Conservation (phyloP, 106 monocot genomes). For the Platanthera zijinensis region DNA sequence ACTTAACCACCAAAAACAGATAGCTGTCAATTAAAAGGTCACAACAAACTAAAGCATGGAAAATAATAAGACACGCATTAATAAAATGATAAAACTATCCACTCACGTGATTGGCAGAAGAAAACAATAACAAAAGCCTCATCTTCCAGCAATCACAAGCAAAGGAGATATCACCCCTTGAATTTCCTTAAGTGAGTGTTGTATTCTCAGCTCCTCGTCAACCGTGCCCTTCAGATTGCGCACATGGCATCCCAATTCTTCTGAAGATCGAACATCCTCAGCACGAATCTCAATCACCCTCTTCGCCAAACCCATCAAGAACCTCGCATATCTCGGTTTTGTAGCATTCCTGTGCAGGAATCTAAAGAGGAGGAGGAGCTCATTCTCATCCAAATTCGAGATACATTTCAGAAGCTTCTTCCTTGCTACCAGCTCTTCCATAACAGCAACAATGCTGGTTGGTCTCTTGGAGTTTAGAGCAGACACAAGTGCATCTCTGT, state of each 20-base stretch:
- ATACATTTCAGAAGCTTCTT: conserved; percentile 72
- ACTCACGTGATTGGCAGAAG: not conserved
- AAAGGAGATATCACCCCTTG: conserved; percentile 93
- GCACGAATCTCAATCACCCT: conserved; percentile 64
- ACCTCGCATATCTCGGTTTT: conserved; percentile 66
- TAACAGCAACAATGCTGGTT: conserved; percentile 50
- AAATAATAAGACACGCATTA: not conserved
- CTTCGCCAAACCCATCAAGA: conserved; percentile 67
- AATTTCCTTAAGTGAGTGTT: conserved; percentile 68
- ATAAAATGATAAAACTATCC: not conserved
- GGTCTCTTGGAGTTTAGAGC: conserved; percentile 46
- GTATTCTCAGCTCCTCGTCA: conserved; percentile 68
- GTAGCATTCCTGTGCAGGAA: conserved; percentile 69
- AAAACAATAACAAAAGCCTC: conserved; percentile 8
- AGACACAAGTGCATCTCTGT: conserved; percentile 68
- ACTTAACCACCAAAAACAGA: too few species aligned
- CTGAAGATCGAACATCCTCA: conserved; percentile 47
- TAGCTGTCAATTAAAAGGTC: not conserved
- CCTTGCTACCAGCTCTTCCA: conserved; percentile 84
- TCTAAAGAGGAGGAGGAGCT: conserved; percentile 49
- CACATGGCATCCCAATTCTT: conserved; percentile 35
- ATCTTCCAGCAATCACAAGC: conserved; percentile 69
- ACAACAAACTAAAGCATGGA: not conserved
- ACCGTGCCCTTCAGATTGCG: conserved; percentile 67
- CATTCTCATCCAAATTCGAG: conserved; percentile 57